Base-by-base conservation (phyloP, 495 filamentous ascomycete species). In the Pyrenula massariospora region DNA sequence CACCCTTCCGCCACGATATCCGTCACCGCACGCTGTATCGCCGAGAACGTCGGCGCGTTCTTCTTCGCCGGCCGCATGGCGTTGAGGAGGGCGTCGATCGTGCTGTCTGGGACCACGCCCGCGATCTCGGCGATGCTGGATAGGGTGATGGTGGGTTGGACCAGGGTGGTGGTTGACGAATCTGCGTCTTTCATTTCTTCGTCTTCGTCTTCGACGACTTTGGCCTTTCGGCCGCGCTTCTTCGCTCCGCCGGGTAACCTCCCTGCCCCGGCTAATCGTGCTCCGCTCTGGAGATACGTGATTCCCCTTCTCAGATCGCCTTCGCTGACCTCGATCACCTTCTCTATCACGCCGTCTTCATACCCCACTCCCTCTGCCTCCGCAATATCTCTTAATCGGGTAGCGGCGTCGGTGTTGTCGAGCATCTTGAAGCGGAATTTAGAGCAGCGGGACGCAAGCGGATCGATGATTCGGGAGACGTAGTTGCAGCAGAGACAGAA, bases 401-500 rank as follows among this genome's bases (percentile, higher is more conserved):
- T 78, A 53, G 82, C 84, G 31, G 92, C 86, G 64, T 88, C 91
- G 11, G 76, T 81, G 63, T 88, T 83, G 66, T 97, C 94, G 58
- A 97, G 73, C 54, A 84, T 85, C 84, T 99, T 99, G 78, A 99
- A 99, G 20, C 93, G 79, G 70, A 99, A 99, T 72, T 99, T 99
- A 70, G 84, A 89, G 70, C 93, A 99, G 55, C 74, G 80, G 66
- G 84, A 88, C 1, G 93, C 93, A 22, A 99, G 74, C 22, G 93
- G 93, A 67, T 97, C 93, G 63, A 99, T 99, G 65, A 99, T 97
- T 56, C 93, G 75, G 0, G 93, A 97, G 25, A 99, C 92, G 63
- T 97, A 99, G 72, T 99, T 99, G 72, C 93, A 99, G 48, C 97
- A 91, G 12, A 99, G 76, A 68, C 94, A 97, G 70, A 99, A 99